These are phyloP conservation scores for Rhynchospora pubera DNA, from an alignment of 176 grass and related monocot species.

Conservation along the genomic window DNA sequence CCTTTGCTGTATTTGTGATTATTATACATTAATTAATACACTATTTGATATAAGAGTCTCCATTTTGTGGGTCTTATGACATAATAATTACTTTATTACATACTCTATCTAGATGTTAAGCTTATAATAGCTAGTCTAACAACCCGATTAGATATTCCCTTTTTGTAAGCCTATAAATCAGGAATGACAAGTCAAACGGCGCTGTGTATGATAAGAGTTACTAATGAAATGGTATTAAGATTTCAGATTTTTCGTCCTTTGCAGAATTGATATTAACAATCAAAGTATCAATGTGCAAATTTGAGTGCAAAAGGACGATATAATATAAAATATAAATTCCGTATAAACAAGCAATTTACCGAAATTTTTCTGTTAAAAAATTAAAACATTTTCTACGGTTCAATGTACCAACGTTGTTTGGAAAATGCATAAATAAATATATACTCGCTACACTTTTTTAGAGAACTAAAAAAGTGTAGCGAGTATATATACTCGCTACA, in stretches of 20 bases:
- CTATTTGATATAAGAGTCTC: not conserved
- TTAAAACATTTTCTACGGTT: not conserved
- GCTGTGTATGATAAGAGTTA: not conserved
- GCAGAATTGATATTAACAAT: not conserved
- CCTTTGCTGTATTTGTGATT: not conserved
- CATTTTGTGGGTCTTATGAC: not conserved
- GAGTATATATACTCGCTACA: no score
- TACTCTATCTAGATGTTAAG: not conserved
- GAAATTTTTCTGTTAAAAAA: not conserved
- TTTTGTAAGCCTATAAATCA: not conserved
- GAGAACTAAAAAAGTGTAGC: no score
- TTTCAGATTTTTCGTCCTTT: no score
- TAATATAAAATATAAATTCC: not conserved
- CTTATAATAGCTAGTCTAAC: not conserved
- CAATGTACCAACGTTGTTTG: not conserved
- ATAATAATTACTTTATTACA: not conserved
- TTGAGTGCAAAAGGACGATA: not conserved
- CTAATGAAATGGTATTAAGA: no score
- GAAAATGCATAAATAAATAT: not conserved
- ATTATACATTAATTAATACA: constrained; percentile 1
- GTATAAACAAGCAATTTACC: not conserved
- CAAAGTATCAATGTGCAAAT: not conserved
- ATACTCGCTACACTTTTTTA: no score
- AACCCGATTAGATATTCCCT: not conserved
- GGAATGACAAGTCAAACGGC: not conserved